A percentile compares a stretch with the other conserved stretches of the same genome.
These are phyloP conservation scores for Hypholoma sublateritium DNA, from an alignment of 768 basidiomycete genomes.

Conservation along the genomic window DNA sequence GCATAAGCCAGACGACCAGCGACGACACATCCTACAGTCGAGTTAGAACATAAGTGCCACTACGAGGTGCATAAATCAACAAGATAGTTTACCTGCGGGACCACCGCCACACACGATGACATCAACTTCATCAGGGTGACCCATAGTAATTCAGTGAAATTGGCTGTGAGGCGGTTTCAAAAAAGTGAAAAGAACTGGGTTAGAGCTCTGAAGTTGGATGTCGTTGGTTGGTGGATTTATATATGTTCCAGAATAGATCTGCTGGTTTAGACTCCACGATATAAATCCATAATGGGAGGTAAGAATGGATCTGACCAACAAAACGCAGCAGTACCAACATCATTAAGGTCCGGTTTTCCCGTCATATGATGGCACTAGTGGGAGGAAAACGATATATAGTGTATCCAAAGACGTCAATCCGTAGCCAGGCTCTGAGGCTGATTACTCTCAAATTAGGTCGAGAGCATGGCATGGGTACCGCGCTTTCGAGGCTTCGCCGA, in stretches of 20 bases:
- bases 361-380: slow-evolving; percentile 24
- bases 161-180: slow-evolving; percentile 1
- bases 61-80: not conserved
- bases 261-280: slow-evolving; percentile 16
- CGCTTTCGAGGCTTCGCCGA: slow-evolving; percentile 8
- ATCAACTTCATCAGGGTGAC: slow-evolving; percentile 71
- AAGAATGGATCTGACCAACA: slow-evolving; percentile 10
- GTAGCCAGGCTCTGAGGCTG: slow-evolving; percentile 11
- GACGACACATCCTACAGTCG: slow-evolving; percentile 54
- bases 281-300: slow-evolving; percentile 9
- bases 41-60: not conserved
- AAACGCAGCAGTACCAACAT: not conserved
- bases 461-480: slow-evolving; percentile 11
- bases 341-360: slow-evolving; percentile 11
- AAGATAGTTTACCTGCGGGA: slow-evolving; percentile 46
- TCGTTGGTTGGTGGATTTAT: slow-evolving; percentile 6
- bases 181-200: slow-evolving; percentile 2
- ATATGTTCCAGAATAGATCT: slow-evolving; percentile 8
- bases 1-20: slow-evolving; percentile 71
- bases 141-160: slow-evolving; percentile 28
- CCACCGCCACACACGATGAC: slow-evolving; percentile 71
- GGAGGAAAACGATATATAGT: slow-evolving; percentile 15
- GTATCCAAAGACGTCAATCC: slow-evolving; percentile 6
- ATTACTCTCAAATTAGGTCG: slow-evolving; percentile 16
- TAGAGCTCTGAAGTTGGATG: slow-evolving; percentile 9